Evolutionary conservation across 441 rosid species (phyloP).

Genomic region (Euphorbia neoarborescens): DNA sequence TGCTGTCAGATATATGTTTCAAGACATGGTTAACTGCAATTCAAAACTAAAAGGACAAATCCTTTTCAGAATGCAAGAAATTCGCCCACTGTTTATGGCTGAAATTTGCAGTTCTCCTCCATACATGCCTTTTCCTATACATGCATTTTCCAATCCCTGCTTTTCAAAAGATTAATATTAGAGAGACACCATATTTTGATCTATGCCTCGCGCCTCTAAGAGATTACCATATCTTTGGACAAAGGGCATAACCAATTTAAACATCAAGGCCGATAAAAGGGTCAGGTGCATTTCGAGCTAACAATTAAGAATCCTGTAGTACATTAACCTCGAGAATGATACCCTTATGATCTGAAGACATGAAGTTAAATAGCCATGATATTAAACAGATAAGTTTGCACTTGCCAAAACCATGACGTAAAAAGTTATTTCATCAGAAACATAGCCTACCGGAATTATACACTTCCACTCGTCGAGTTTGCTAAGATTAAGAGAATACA

Average conservation of each 20-base stretch:
- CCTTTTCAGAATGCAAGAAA: neutral
- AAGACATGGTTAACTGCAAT: neutral
- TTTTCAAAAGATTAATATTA: neutral
- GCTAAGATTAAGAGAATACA: conserved; percentile 87
- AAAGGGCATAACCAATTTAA: neutral
- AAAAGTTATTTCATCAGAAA: conserved; percentile 17
- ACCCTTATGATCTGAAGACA: neutral
- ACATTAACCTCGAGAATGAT: conserved; percentile 1
- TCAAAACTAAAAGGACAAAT: neutral
- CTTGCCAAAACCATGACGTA: neutral
- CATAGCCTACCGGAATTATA: conserved; percentile 77
- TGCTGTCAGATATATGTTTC: neutral
- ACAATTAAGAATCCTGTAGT: neutral
- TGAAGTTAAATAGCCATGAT: neutral
- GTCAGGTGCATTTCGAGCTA: neutral
- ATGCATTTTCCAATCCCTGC: neutral
- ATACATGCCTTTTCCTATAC: neutral
- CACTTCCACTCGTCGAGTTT: conserved; percentile 98
- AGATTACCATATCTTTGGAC: neutral
- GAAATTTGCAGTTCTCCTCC: too few relatives aligned
- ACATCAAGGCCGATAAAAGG: neutral
- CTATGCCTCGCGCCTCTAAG: neutral
- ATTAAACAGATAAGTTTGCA: neutral
- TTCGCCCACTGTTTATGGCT: neutral
- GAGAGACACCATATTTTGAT: neutral